A percentile compares a stretch with the other conserved stretches of the same genome.
These are phyloP conservation scores for Fusarium sp. DNA, from an alignment of 2,329 filamentous ascomycete genomes.

Conservation along the genomic window DNA sequence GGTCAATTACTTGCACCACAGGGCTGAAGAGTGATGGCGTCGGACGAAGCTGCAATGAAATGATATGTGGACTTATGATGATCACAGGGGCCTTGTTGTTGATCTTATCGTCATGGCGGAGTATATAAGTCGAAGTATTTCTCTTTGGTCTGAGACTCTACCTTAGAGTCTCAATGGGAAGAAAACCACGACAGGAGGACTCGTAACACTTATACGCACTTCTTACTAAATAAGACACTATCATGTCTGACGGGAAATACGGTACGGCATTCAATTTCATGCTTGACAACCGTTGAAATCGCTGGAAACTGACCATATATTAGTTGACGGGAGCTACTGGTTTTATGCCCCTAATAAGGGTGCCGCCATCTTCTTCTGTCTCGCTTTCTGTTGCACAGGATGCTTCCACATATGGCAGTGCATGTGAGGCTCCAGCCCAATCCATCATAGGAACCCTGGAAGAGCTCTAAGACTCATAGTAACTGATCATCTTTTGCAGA, in stretches of 20 bases:
- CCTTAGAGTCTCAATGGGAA: not conserved
- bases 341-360: constrained; percentile 59
- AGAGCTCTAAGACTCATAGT: not conserved
- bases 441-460: not conserved
- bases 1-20: constrained; percentile 23
- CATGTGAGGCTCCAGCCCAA: constrained; percentile 51
- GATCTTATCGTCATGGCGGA: not conserved
- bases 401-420: constrained; percentile 54
- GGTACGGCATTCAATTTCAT: constrained; percentile 30
- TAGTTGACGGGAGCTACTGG: constrained; percentile 55
- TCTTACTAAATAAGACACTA: not conserved
- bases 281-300: not conserved
- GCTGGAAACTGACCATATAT: not conserved
- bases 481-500: constrained; percentile 44
- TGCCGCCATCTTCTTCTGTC: constrained; percentile 57
- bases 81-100: not conserved
- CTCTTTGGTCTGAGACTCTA: not conserved
- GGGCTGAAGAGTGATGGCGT: constrained; percentile 14
- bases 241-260: constrained; percentile 46
- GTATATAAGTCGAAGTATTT: constrained; percentile 17
- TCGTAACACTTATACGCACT: not conserved
- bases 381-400: constrained; percentile 52
- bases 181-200: not conserved
- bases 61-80: not conserved
- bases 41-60: constrained; percentile 5